Evolutionary conservation across 164 flowering plant species (phyloP), one percentile per base, ranked within the genome.

Genomic region (Vitis rupestris): DNA sequence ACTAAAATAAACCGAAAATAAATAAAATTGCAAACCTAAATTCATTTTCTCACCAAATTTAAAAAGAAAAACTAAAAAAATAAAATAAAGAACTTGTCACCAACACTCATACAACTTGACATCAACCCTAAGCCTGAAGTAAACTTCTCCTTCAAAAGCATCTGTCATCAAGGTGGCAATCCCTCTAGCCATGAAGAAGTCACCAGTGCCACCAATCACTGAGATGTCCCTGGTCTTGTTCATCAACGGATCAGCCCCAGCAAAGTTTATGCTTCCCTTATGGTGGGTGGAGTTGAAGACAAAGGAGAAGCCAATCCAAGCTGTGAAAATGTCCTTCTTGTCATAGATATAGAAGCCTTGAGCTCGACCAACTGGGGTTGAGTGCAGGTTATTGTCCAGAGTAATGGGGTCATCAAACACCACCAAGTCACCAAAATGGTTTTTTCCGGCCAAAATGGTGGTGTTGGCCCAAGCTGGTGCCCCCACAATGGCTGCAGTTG

Each of bases 401-500:
- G 85, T 79, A 2, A 82, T 73, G 2, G 81, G 82, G 29, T 82
- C 82, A 29, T 82, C 82, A 30, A 82, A 79, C 5, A 78, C 79
- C 0, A 50, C 81, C 6, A 80, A 1, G 59, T 75, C 68, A 3
- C 85, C 83, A 49, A 82, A 82, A 27, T 82, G 77, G 70, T 51
- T 76, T 15, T 79, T 77, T 0, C 82, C 82, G 0, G 84, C 81
- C 60, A 86, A 63, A 1, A 76, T 75, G 11, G 89, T 88, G 50
- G 10, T 65, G 81, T 88, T 93, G 12, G 69, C 88, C 82, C 93
- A 80, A 3, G 70, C 59, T 0, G 98, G 94, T n/a, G 88, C 82
- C 0, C 82, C 94, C 0, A 88, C 83, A 9, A 86, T 84, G 29
- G 94, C 88, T 0, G 97, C 23, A 0, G 93, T 93, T 11, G 96